Evolutionary conservation across 2,329 filamentous ascomycete genomes (phyloP).

Genomic region (Sporothrix luriei): DNA sequence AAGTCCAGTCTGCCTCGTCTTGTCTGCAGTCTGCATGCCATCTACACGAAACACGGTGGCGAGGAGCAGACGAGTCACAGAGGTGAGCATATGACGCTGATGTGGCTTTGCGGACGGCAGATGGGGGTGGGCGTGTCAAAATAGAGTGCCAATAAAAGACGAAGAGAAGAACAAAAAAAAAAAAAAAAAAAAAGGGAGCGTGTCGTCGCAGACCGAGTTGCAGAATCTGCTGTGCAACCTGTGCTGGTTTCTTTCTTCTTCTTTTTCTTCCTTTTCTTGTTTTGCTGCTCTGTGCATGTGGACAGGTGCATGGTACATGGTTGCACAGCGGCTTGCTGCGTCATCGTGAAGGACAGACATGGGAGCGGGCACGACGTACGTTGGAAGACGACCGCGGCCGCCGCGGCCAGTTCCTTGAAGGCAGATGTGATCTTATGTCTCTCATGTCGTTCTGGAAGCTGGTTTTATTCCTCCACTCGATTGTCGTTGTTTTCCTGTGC

Average conservation of each 20-base stretch:
- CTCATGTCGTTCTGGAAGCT: too few relatives aligned
- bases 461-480: background rate
- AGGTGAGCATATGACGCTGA: background rate
- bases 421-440: too few relatives aligned
- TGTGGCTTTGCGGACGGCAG: slow-evolving; percentile 10
- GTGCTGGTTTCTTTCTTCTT: background rate
- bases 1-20: background rate
- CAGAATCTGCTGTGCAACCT: slow-evolving; percentile 23
- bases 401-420: background rate
- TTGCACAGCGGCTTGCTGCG: slow-evolving; percentile 9
- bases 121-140: background rate
- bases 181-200: background rate
- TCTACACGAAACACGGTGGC: slow-evolving; percentile 24
- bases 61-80: background rate
- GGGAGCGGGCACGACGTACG: background rate
- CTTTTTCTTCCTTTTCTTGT: too few relatives aligned
- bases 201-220: slow-evolving; percentile 18
- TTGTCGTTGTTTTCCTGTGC: background rate
- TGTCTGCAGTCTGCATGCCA: background rate
- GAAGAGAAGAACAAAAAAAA: too few relatives aligned
- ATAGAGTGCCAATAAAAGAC: background rate
- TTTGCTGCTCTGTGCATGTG: background rate
- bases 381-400: background rate
- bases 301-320: slow-evolving; percentile 3
- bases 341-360: background rate